These are phyloP conservation scores for Arctostaphylos glauca DNA, from an alignment of 148 eudicot genomes.

Conservation along the genomic window DNA sequence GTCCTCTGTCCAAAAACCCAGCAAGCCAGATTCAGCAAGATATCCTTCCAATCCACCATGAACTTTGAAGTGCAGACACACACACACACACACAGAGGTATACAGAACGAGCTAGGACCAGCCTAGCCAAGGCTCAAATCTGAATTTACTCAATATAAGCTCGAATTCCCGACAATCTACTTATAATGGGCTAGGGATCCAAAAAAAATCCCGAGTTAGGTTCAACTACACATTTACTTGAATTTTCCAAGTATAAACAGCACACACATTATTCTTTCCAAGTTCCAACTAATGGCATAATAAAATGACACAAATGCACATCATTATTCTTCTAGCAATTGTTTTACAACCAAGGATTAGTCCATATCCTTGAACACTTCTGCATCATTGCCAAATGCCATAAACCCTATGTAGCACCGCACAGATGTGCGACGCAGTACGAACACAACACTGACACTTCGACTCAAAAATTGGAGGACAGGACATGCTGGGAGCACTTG, in stretches of 20 bases:
- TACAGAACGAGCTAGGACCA: background rate
- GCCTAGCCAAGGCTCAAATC: background rate
- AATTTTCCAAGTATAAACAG: background rate
- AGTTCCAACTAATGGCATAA: background rate
- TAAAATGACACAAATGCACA: background rate
- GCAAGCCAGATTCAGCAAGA: constrained; percentile 10
- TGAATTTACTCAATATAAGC: background rate
- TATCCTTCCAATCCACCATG: background rate
- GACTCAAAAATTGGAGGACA: too few relatives aligned
- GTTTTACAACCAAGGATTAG: background rate
- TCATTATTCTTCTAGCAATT: background rate
- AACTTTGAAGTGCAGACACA: background rate
- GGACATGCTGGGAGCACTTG: too few relatives aligned
- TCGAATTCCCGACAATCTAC: too few relatives aligned
- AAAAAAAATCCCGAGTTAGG: background rate
- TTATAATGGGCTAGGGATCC: background rate
- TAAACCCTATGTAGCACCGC: too few relatives aligned
- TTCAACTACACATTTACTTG: background rate
- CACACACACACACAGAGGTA: background rate
- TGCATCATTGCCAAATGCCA: too few relatives aligned
- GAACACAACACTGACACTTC: too few relatives aligned
- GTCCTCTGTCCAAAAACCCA: constrained; percentile 57
- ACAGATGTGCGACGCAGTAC: too few relatives aligned
- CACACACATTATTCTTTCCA: background rate
- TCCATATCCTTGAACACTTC: background rate